Evolutionary conservation across 257 asterid genomes (phyloP), one percentile per base, ranked within the genome.

Genomic region (Scutellaria galericulata): DNA sequence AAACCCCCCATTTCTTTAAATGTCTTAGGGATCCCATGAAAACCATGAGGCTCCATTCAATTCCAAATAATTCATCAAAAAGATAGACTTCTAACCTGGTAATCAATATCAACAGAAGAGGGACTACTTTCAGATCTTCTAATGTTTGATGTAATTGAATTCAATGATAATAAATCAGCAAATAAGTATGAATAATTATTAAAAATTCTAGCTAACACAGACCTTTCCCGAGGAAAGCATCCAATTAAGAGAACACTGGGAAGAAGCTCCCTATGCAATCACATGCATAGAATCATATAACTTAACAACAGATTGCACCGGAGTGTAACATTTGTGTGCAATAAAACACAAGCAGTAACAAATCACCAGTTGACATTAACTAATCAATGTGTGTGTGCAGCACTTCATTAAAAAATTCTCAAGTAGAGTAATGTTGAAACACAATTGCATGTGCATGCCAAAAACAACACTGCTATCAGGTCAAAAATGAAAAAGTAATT

Each of bases 71-170:
- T 35, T 69, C 54, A 15, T 41, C 37, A 51, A 70, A 53, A 7
- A 35, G 18, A 2, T 13, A 18, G 18, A 18, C 11, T 53, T 52
- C 44, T 58, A 18, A 18, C 18, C 18, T 18, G 18, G 18, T n/a
- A n/a, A n/a, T n/a, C n/a, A n/a, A n/a, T n/a, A n/a, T n/a, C n/a
- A n/a, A n/a, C n/a, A n/a, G n/a, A n/a, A n/a, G n/a, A n/a, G n/a
- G n/a, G n/a, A n/a, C n/a, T n/a, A n/a, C n/a, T n/a, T 67, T 9
- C 42, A 72, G 7, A 42, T 53, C n/a, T 69, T 61, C 56, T 65
- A 55, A 51, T 35, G 68, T 68, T 72, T 57, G 40, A 64, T 1
- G 2, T 22, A 22, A 22, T 22, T 22, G 27, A 22, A 65, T n/a
- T 42, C 46, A 41, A 40, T 48, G 66, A 68, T 58, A 37, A 64